Evolutionary conservation across 2,329 filamentous ascomycete species (phyloP).

Genomic region (Penicillium thymicola): DNA sequence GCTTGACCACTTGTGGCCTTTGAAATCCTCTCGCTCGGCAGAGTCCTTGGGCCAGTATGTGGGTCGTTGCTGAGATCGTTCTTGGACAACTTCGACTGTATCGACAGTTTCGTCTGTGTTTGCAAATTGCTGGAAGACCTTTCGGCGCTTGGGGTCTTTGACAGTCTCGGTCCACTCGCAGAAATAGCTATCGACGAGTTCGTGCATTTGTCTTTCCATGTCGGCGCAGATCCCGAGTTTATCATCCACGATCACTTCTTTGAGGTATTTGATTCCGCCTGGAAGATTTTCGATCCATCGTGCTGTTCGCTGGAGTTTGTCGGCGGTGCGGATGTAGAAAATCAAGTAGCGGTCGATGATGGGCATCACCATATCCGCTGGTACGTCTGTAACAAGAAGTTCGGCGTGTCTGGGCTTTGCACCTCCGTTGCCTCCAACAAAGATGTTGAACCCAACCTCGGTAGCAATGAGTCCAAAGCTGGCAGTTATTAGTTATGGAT

Average conservation of each 20-base stretch:
- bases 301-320: slow-evolving; percentile 84
- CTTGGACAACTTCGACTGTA: slow-evolving; percentile 66
- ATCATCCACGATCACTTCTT: slow-evolving; percentile 78
- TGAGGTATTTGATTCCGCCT: slow-evolving; percentile 78
- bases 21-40: slow-evolving; percentile 65
- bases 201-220: slow-evolving; percentile 83
- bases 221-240: slow-evolving; percentile 80
- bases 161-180: slow-evolving; percentile 89
- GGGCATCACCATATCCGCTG: slow-evolving; percentile 74
- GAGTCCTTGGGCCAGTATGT: slow-evolving; percentile 72
- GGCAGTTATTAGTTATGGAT: slow-evolving; percentile 8
- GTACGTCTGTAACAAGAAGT: slow-evolving; percentile 80
- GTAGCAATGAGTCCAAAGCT: slow-evolving; percentile 88
- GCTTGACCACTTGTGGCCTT: slow-evolving; percentile 61
- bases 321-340: slow-evolving; percentile 90
- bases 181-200: slow-evolving; percentile 78
- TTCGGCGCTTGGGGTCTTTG: slow-evolving; percentile 62
- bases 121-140: slow-evolving; percentile 76
- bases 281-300: slow-evolving; percentile 83
- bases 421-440: slow-evolving; percentile 84
- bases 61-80: slow-evolving; percentile 71
- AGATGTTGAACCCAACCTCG: slow-evolving; percentile 91
- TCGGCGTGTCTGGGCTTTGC: slow-evolving; percentile 80
- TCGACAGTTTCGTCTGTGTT: slow-evolving; percentile 73
- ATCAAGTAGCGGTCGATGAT: slow-evolving; percentile 86